Conservation (phyloP, 2,329 filamentous ascomycete species). For the Metarhizium brunneum region DNA sequence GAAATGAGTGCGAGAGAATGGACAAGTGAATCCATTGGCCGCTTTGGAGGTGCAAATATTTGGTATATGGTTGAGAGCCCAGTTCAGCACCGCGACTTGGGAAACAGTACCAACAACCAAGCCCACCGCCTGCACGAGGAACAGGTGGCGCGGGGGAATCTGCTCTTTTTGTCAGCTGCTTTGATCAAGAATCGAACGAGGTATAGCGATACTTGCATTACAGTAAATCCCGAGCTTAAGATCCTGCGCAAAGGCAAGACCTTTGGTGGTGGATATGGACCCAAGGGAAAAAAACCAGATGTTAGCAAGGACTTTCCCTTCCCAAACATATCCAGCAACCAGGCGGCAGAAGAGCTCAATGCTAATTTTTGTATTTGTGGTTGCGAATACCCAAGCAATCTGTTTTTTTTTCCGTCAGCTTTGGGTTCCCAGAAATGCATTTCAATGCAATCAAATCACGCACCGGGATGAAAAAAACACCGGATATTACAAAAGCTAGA, state of each 20-base stretch:
- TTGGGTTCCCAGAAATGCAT: too few relatives aligned
- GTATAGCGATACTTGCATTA: neutral
- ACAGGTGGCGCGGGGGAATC: slow-evolving; percentile 34
- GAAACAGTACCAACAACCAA: slow-evolving; percentile 33
- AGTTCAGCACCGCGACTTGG: slow-evolving; percentile 30
- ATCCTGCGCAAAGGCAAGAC: slow-evolving; percentile 31
- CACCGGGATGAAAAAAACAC: slow-evolving; percentile 20
- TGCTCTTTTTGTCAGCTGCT: slow-evolving; percentile 8
- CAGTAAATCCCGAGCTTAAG: slow-evolving; percentile 35
- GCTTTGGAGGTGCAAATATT: slow-evolving; percentile 37
- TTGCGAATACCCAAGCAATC: slow-evolving; percentile 26
- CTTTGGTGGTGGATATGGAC: slow-evolving; percentile 33
- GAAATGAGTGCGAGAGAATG: slow-evolving; percentile 31
- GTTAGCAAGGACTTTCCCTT: slow-evolving; percentile 31
- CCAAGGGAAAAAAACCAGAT: slow-evolving; percentile 28
- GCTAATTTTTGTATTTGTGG: slow-evolving; percentile 33
- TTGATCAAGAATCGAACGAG: neutral
- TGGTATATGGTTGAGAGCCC: slow-evolving; percentile 34
- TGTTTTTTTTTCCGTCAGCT: slow-evolving; percentile 2
- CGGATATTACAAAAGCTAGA: slow-evolving; percentile 17
- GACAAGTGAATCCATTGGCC: slow-evolving; percentile 35
- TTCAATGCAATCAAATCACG: neutral
- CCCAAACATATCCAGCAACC: slow-evolving; percentile 33
- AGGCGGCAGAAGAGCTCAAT: slow-evolving; percentile 33
- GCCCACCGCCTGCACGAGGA: slow-evolving; percentile 32